These are phyloP conservation scores for Ustilago loliicola DNA, from an alignment of 1,284 basidiomycete genomes.

Conservation along the genomic window DNA sequence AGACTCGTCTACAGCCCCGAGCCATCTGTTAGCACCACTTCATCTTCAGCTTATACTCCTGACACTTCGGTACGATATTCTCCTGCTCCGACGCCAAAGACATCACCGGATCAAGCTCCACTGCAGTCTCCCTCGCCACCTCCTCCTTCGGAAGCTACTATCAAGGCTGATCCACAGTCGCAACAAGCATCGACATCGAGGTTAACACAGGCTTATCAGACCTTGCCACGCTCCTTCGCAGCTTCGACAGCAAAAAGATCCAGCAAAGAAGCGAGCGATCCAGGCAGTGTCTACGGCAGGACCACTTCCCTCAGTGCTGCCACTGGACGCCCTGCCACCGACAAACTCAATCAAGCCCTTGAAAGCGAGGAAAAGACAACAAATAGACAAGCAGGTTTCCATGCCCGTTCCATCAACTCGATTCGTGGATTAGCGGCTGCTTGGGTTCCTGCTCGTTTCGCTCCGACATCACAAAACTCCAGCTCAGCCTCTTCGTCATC, in stretches of 20 bases:
- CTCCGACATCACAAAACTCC: constrained; percentile 18
- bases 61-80: constrained; percentile 24
- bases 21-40: constrained; percentile 7
- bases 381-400: constrained; percentile 32
- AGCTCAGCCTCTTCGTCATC: constrained; percentile 25
- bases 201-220: constrained; percentile 2
- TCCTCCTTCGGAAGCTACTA: constrained; percentile 24
- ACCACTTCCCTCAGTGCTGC: constrained; percentile 22
- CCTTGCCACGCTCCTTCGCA: constrained; percentile 27
- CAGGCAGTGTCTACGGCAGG: constrained; percentile 3
- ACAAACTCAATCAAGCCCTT: constrained; percentile 18
- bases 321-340: background rate
- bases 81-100: constrained; percentile 12
- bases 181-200: background rate
- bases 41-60: constrained; percentile 27
- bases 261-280: background rate
- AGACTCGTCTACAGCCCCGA: constrained; percentile 18
- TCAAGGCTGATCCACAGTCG: constrained; percentile 9
- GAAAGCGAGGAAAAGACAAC: constrained; percentile 25
- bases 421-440: constrained; percentile 44
- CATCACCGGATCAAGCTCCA: constrained; percentile 1
- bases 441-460: constrained; percentile 43
- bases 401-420: constrained; percentile 45
- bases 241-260: background rate
- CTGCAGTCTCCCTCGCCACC: constrained; percentile 4